Conservation (phyloP, 805 yeast genomes). For the Yamadazyma kitorensis region DNA sequence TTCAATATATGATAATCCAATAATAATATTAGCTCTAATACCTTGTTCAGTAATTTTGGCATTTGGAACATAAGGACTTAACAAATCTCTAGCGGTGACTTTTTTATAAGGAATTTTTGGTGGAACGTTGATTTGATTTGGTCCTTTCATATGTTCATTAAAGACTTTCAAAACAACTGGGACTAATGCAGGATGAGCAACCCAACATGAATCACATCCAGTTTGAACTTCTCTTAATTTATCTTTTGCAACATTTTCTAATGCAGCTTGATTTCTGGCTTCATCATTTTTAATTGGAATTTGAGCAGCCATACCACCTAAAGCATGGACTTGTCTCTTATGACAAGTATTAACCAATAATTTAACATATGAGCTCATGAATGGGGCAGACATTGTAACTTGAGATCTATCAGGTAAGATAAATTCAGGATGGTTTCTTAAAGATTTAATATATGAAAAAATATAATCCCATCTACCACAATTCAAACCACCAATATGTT, state of each 20-base stretch:
- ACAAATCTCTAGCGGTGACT: slow-evolving; percentile 55
- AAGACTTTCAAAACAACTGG: slow-evolving; percentile 70
- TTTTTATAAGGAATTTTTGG: slow-evolving; percentile 49
- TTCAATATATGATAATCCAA: slow-evolving; percentile 79
- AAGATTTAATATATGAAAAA: slow-evolving; percentile 73
- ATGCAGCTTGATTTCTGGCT: slow-evolving; percentile 59
- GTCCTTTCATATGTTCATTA: slow-evolving; percentile 76
- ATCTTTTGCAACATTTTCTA: slow-evolving; percentile 71
- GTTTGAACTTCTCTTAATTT: slow-evolving; percentile 72
- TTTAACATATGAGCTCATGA: slow-evolving; percentile 76
- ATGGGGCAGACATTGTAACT: slow-evolving; percentile 78
- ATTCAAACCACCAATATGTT: slow-evolving; percentile 76
- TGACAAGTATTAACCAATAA: slow-evolving; percentile 73
- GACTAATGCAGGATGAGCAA: slow-evolving; percentile 82
- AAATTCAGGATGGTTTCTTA: slow-evolving; percentile 64
- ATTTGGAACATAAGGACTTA: slow-evolving; percentile 60
- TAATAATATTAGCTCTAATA: slow-evolving; percentile 66
- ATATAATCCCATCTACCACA: slow-evolving; percentile 92
- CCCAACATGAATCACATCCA: slow-evolving; percentile 90
- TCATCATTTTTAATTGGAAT: slow-evolving; percentile 75
- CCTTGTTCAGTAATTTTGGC: slow-evolving; percentile 69
- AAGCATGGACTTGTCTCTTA: slow-evolving; percentile 76
- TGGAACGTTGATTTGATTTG: slow-evolving; percentile 67
- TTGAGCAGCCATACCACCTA: slow-evolving; percentile 92
- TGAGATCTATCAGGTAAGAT: slow-evolving; percentile 76